Evolutionary conservation across 352 stramenopile species (phyloP).

Genomic region (Phytophthora cryptogea): DNA sequence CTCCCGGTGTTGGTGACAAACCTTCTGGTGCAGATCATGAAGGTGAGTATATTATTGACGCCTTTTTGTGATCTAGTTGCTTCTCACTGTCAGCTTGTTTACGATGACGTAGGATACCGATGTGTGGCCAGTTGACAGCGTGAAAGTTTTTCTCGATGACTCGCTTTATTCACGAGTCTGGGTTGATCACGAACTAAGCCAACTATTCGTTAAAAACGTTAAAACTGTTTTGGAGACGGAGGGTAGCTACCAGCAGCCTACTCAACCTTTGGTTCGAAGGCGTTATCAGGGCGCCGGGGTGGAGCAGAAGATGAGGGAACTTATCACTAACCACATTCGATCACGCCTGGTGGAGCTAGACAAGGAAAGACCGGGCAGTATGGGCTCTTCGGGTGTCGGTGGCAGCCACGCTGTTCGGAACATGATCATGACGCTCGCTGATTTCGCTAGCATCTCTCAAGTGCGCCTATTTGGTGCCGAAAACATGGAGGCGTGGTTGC

Average conservation of each 20-base stretch:
- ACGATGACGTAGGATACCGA: slow-evolving; percentile 35
- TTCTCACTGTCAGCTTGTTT: slow-evolving; percentile 6
- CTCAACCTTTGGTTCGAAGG: slow-evolving; percentile 37
- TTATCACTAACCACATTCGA: slow-evolving; percentile 75
- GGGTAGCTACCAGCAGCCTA: slow-evolving; percentile 16
- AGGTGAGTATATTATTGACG: slow-evolving; percentile 31
- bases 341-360: slow-evolving; percentile 67
- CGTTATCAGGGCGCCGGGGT: slow-evolving; percentile 53
- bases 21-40: slow-evolving; percentile 67
- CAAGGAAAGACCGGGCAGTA: slow-evolving; percentile 51
- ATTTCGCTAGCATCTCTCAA: slow-evolving; percentile 66
- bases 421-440: slow-evolving; percentile 75
- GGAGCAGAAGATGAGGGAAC: slow-evolving; percentile 54
- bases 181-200: slow-evolving; percentile 86
- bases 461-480: slow-evolving; percentile 70
- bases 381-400: slow-evolving; percentile 25
- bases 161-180: slow-evolving; percentile 79
- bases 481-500: slow-evolving; percentile 79
- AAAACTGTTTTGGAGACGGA: slow-evolving; percentile 62
- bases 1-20: slow-evolving; percentile 79
- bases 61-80: not conserved
- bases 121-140: slow-evolving; percentile 77
- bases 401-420: slow-evolving; percentile 66
- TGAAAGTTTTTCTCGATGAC: slow-evolving; percentile 89
- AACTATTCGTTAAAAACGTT: slow-evolving; percentile 76